phyloP scores from a whole-genome alignment of 345 rosid species.

The Cardamine chenopodiifolia region DNA sequence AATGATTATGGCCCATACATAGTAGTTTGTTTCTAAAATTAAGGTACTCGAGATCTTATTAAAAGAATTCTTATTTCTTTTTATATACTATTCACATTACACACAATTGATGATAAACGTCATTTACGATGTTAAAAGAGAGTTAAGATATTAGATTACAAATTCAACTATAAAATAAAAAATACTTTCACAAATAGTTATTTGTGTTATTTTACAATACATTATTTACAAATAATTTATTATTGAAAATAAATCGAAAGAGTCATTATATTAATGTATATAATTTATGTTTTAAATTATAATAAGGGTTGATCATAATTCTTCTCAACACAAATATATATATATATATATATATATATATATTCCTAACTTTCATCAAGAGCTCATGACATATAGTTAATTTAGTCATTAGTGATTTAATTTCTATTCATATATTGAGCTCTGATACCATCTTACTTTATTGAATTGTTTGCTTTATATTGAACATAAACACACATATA shows the following conservation, averaged over 20 bases:
- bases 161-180: not conserved
- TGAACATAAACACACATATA: too few relatives aligned
- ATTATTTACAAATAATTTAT: not conserved
- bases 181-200: too few relatives aligned
- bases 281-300: not conserved
- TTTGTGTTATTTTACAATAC: not conserved
- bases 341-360: too few relatives aligned
- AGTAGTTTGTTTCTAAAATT: not conserved
- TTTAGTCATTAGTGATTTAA: not conserved
- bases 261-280: not conserved
- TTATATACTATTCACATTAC: not conserved
- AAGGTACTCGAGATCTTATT: not conserved
- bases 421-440: not conserved
- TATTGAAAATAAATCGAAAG: not conserved
- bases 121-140: not conserved
- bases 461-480: too few relatives aligned
- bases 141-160: not conserved
- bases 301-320: not conserved
- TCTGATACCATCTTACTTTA: too few relatives aligned
- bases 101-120: not conserved
- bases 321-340: not conserved
- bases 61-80: slow-evolving; percentile 9
- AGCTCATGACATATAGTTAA: too few relatives aligned
- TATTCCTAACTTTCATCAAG: not conserved
- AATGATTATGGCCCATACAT: not conserved